A percentile compares a stretch with the other conserved stretches of the same genome.
Evolutionary conservation across 2,329 filamentous ascomycete species (phyloP).

Genomic region (Proliferodiscus dingleyae): DNA sequence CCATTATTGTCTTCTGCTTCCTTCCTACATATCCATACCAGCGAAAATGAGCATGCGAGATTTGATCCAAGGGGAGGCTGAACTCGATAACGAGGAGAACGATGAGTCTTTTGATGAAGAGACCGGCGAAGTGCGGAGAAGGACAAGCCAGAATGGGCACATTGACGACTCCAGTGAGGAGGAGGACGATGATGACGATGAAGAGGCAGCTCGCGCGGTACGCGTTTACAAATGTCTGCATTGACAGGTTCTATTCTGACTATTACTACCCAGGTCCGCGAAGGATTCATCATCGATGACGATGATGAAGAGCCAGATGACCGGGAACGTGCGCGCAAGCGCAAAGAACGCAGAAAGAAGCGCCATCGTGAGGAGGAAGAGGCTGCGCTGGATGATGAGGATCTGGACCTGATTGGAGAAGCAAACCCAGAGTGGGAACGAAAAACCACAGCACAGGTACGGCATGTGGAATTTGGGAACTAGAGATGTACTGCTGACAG

Average conservation of each 20-base stretch:
- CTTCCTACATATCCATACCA: slow-evolving; percentile 4
- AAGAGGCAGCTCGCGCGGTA: slow-evolving; percentile 76
- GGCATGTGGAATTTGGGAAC: neutral
- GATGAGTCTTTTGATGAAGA: slow-evolving; percentile 80
- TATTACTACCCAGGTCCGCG: slow-evolving; percentile 60
- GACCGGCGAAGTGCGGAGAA: slow-evolving; percentile 52
- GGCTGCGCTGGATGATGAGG: slow-evolving; percentile 84
- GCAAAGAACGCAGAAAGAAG: slow-evolving; percentile 59
- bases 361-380: slow-evolving; percentile 69
- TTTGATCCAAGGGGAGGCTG: slow-evolving; percentile 78
- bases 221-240: slow-evolving; percentile 24
- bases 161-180: slow-evolving; percentile 87
- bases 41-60: slow-evolving; percentile 65
- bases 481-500: slow-evolving; percentile 18
- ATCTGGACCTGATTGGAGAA: slow-evolving; percentile 90
- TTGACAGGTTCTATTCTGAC: slow-evolving; percentile 10
- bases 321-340: slow-evolving; percentile 47
- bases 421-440: slow-evolving; percentile 66
- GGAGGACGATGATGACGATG: slow-evolving; percentile 87
- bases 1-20: neutral
- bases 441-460: slow-evolving; percentile 65
- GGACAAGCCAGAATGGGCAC: slow-evolving; percentile 38
- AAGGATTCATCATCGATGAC: slow-evolving; percentile 94
- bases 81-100: slow-evolving; percentile 79
- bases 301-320: slow-evolving; percentile 70